Evolutionary conservation across 805 yeast species (phyloP).

Genomic region (Lipomyces lipofer): DNA sequence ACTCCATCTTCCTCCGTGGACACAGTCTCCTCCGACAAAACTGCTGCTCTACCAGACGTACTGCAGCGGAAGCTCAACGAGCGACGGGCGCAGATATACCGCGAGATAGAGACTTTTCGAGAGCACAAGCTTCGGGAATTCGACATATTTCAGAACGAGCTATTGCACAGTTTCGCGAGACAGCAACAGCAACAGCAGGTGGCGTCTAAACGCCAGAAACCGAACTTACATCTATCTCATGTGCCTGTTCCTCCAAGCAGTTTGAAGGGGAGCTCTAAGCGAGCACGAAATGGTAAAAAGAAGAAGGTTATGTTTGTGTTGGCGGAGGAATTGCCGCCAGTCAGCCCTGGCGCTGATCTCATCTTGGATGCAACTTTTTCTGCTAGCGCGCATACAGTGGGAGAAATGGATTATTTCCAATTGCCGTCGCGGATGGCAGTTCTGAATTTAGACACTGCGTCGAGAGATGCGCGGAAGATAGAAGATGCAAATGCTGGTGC

Average conservation of each 20-base stretch:
- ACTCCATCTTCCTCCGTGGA: background rate
- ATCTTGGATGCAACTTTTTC: conserved; percentile 2
- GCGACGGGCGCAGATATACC: conserved; percentile 13
- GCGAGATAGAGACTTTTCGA: conserved; percentile 20
- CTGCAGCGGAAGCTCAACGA: conserved; percentile 18
- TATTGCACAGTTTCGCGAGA: conserved; percentile 5
- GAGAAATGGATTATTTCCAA: conserved; percentile 14
- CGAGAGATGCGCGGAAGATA: conserved; percentile 15
- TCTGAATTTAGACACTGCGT: conserved; percentile 2
- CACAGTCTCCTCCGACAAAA: background rate
- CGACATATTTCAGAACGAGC: conserved; percentile 17
- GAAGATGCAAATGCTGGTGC: conserved; percentile 6
- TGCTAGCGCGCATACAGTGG: background rate
- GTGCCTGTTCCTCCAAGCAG: conserved; percentile 14
- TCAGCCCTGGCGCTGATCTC: conserved; percentile 27
- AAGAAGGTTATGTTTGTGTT: conserved; percentile 26
- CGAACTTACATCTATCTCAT: background rate
- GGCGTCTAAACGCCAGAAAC: background rate
- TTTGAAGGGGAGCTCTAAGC: conserved; percentile 19
- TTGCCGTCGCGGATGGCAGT: conserved; percentile 13
- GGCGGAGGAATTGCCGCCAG: conserved; percentile 24
- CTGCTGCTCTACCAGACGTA: conserved; percentile 7
- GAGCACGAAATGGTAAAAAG: conserved; percentile 23
- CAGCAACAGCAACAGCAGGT: conserved; percentile 5
- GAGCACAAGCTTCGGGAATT: conserved; percentile 23